Percentiles rank a stretch among this genome's conserved stretches.
phyloP scores from a whole-genome alignment of 202 grass and related monocot species.

The Tripidium arundinaceum region DNA sequence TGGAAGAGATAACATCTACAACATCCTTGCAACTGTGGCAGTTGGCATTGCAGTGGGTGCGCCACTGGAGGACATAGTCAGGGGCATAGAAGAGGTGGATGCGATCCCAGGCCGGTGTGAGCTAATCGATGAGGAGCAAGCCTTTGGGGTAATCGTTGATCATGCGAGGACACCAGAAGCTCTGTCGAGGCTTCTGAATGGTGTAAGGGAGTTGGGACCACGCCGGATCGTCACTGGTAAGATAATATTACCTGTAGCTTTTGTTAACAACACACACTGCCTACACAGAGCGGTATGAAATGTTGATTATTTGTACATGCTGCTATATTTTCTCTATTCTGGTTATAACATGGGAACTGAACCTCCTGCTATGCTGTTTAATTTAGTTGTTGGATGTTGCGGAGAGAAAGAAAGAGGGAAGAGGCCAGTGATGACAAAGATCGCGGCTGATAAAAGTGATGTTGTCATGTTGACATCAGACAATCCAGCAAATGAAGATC shows the following conservation, averaged over 20 bases:
- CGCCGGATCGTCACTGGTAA: conserved; percentile 82
- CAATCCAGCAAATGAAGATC: conserved; percentile 95
- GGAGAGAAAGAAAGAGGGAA: conserved; percentile 92
- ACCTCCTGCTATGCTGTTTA: conserved; percentile 26
- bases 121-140: conserved; percentile 96
- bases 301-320: neutral
- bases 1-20: conserved; percentile 82
- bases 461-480: conserved; percentile 97
- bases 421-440: conserved; percentile 88
- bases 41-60: conserved; percentile 87
- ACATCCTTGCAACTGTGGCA: conserved; percentile 84
- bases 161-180: conserved; percentile 69
- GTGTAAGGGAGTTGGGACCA: conserved; percentile 73
- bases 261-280: conserved; percentile 14
- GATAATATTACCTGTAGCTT: conserved; percentile 2
- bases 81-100: conserved; percentile 94
- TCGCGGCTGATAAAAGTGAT: conserved; percentile 93
- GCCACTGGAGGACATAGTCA: conserved; percentile 89
- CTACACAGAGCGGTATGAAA: neutral
- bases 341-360: conserved; percentile 16
- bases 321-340: neutral
- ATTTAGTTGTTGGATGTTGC: conserved; percentile 88
- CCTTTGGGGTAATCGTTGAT: conserved; percentile 88
- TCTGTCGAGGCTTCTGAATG: conserved; percentile 74
- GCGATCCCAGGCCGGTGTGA: conserved; percentile 86